Conservation (phyloP, 108 stramenopile species). For the Mayamaea pseudoterrestris region DNA sequence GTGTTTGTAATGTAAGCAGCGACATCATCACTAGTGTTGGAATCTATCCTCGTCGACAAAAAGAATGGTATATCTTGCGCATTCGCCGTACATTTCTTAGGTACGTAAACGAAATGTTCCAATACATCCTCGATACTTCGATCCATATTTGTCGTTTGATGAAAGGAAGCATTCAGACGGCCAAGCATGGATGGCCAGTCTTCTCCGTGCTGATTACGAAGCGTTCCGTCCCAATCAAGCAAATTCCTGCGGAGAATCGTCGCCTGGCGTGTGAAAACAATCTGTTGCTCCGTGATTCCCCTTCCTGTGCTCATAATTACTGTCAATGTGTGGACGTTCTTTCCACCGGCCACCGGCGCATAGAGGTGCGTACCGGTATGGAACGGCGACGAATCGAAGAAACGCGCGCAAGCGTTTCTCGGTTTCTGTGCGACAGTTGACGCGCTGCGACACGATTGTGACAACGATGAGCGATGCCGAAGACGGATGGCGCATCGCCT, state of each 20-base stretch:
- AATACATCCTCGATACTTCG: conserved; percentile 59
- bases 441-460: no score
- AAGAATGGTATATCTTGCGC: conserved; percentile 83
- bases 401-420: no score
- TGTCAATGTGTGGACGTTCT: not conserved
- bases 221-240: conserved; percentile 58
- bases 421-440: no score
- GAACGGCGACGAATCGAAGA: no score
- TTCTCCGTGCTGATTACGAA: conserved; percentile 54
- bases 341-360: no score
- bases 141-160: conserved; percentile 66
- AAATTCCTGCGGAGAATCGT: conserved; percentile 69
- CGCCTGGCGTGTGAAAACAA: conserved; percentile 52
- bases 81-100: conserved; percentile 58
- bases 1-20: not conserved
- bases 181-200: conserved; percentile 81
- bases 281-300: conserved; percentile 40
- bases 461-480: no score
- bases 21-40: not conserved
- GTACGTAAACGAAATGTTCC: conserved; percentile 78
- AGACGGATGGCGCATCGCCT: no score
- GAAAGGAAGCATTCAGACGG: conserved; percentile 69
- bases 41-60: conserved; percentile 54
- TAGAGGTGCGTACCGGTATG: no score
- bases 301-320: conserved; percentile 2